A percentile compares a stretch with the other conserved stretches of the same genome.
phyloP scores from a whole-genome alignment of 257 asterid species.

The Nicotiana undulata region DNA sequence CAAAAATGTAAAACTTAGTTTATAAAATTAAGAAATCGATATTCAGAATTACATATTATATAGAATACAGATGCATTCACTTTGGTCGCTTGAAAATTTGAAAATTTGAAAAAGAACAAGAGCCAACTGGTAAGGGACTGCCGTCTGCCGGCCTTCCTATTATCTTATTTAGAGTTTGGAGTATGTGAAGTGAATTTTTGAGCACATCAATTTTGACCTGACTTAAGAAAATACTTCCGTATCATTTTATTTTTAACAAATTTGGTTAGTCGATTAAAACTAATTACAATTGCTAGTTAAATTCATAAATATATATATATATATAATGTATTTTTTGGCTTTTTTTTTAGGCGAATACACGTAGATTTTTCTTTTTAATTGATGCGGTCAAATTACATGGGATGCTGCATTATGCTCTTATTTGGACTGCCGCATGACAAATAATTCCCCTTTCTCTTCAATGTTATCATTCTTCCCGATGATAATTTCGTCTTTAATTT shows the following conservation, averaged over 20 bases:
- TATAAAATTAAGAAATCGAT: not conserved
- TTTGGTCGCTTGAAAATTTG: too few species aligned
- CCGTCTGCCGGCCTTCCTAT: too few species aligned
- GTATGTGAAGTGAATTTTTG: too few species aligned
- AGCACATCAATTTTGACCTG: slow-evolving; percentile 5
- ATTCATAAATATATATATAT: too few species aligned
- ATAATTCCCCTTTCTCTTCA: not conserved
- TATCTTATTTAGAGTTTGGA: too few species aligned
- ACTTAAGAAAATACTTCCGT: not conserved
- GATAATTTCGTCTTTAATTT: not conserved
- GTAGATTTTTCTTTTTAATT: not conserved
- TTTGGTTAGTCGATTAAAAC: too few species aligned
- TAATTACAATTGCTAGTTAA: too few species aligned
- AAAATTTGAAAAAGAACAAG: too few species aligned
- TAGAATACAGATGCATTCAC: not conserved
- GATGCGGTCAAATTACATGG: not conserved
- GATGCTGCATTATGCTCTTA: not conserved
- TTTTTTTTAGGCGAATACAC: not conserved
- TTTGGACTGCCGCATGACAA: not conserved
- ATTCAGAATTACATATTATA: not conserved
- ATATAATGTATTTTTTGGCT: too few species aligned
- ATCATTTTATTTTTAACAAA: too few species aligned
- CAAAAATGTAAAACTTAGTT: too few species aligned
- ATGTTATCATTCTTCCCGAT: not conserved
- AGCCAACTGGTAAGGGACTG: too few species aligned